A percentile compares a stretch with the other conserved stretches of the same genome.
Evolutionary conservation across 2,329 filamentous ascomycete species (phyloP).

Genomic region (Westerdykella sp.): DNA sequence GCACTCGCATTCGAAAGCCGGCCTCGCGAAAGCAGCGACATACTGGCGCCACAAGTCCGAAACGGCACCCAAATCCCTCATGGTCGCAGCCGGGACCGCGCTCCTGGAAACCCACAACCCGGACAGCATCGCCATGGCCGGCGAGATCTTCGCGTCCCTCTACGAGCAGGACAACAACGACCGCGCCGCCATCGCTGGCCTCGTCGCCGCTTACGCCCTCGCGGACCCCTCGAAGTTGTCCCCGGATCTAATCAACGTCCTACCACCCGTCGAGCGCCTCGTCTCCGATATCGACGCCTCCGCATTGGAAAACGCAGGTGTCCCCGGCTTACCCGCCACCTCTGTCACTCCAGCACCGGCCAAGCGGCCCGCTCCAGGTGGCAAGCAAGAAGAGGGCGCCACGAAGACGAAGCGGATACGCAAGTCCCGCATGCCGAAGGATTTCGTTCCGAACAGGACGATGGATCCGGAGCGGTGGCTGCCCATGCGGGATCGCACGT

Average conservation of each 20-base stretch:
- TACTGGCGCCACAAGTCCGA: slow-evolving; percentile 67
- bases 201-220: slow-evolving; percentile 75
- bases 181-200: slow-evolving; percentile 66
- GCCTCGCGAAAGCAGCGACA: slow-evolving; percentile 70
- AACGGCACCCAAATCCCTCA: slow-evolving; percentile 52
- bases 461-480: slow-evolving; percentile 91
- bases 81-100: slow-evolving; percentile 68
- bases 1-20: slow-evolving; percentile 61
- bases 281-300: slow-evolving; percentile 55
- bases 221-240: slow-evolving; percentile 52
- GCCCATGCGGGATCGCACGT: slow-evolving; percentile 79
- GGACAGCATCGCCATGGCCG: slow-evolving; percentile 63
- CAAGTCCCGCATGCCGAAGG: slow-evolving; percentile 61
- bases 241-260: slow-evolving; percentile 46
- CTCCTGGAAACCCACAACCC: slow-evolving; percentile 68
- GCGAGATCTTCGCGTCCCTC: slow-evolving; percentile 71
- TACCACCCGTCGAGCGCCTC: slow-evolving; percentile 59
- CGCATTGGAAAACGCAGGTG: slow-evolving; percentile 59
- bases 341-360: slow-evolving; percentile 36
- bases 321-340: slow-evolving; percentile 44
- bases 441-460: slow-evolving; percentile 69
- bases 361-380: slow-evolving; percentile 29
- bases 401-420: slow-evolving; percentile 54
- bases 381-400: slow-evolving; percentile 33
- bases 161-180: slow-evolving; percentile 61